Evolutionary conservation across 1,284 basidiomycete species (phyloP), one percentile per base, ranked within the genome.

Genomic region (Ganoderma lingzhi): DNA sequence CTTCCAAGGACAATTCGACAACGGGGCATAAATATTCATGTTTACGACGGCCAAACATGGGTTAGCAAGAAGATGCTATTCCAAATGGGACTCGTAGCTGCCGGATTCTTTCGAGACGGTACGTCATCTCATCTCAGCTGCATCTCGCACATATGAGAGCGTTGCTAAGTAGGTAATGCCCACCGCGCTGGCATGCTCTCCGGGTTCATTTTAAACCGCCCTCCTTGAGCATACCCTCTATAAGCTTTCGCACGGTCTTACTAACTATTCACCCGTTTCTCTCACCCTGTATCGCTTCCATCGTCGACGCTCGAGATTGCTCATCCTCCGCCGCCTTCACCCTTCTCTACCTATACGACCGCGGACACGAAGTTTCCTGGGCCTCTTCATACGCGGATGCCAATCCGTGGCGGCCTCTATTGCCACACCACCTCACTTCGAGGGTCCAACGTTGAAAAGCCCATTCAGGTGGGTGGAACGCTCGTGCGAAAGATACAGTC

Each of bases 181-280:
- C 35, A 8, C 35, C 8, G 35, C 35, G 37, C 2, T 10, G 37
- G 19, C 17, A 39, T 56, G 30, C 55, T 56, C 32, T 28, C 19
- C 30, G 6, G 55, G 55, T 35, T 28, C 30, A 56, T 56, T 0
- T 41, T 32, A 3, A 6, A n/a, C 37, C 19, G 35, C 37, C 28
- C 5, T 1, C 10, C 32, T 1, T 17, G 55, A 56, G 10, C 28
- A 32, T 9, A 32, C 30, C 19, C 19, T 23, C 37, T n/a, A 37
- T 41, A 39, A 59, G 58, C 58, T 8, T 39, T 59, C 32, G 35
- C 58, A 41, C 37, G 10, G n/a, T 39, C 58, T 59, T 37, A 59
- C 58, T 39, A 59, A 59, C 32, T 17, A 28, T 23, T 23, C n/a
- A 15, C 17, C n/a, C 32, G 19, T 23, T 39, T 35, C 37, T 59